Conservation (phyloP, 179 eudicot genomes). For the Pouteria campechiana region DNA sequence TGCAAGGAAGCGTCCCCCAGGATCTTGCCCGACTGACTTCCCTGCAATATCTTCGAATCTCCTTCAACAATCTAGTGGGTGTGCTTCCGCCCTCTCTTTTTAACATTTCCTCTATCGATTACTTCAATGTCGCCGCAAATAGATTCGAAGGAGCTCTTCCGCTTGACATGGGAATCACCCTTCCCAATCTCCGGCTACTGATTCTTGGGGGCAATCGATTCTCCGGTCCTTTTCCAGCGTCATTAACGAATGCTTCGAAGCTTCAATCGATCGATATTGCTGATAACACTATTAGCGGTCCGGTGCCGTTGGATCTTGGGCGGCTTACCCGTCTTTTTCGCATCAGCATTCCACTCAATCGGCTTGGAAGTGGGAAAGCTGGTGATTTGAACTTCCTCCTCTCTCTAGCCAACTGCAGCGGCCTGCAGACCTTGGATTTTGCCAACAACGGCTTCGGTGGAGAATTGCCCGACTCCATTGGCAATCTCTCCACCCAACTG, state of each 20-base stretch:
- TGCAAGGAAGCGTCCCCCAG: constrained; percentile 7
- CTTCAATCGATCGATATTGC: not conserved
- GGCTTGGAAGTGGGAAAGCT: too few species aligned
- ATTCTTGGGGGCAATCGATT: not conserved
- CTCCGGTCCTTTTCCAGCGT: constrained; percentile 1
- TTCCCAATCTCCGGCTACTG: not conserved
- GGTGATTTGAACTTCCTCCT: constrained; percentile 1
- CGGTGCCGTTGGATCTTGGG: too few species aligned
- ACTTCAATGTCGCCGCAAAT: not conserved
- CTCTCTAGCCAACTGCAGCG: constrained; percentile 2
- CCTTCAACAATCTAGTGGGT: constrained; percentile 1
- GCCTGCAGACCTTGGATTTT: not conserved
- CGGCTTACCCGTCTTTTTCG: too few species aligned
- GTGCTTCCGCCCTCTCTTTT: constrained; percentile 2
- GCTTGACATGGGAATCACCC: not conserved
- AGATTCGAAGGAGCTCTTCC: constrained; percentile 6
- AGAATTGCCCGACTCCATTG: constrained; percentile 1
- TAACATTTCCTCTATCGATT: constrained; percentile 1
- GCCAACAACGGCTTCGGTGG: not conserved
- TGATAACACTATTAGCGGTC: too few species aligned
- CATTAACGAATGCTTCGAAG: constrained; percentile 3
- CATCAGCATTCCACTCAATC: too few species aligned
- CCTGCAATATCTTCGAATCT: not conserved
- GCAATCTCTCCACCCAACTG: constrained; percentile 2
- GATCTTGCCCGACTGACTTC: not conserved